A percentile compares a stretch with the other conserved stretches of the same genome.
phyloP scores from a whole-genome alignment of 257 asterid species.

The Solanum infundibuliforme region DNA sequence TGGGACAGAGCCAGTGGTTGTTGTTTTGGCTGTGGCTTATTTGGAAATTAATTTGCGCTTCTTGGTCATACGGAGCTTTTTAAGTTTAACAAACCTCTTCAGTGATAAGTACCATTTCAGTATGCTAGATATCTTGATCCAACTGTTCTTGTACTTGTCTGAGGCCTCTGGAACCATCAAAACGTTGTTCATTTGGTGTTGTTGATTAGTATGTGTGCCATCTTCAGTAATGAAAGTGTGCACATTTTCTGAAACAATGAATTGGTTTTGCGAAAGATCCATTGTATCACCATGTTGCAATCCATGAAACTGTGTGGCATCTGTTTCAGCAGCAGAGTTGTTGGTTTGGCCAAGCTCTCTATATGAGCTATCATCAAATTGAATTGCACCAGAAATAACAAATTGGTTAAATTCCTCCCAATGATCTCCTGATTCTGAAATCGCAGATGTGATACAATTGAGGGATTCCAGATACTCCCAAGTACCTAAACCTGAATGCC shows the following conservation, averaged over 20 bases:
- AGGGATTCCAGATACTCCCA: too few relatives aligned
- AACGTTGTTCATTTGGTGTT: neutral
- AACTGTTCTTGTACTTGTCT: neutral
- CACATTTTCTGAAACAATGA: neutral
- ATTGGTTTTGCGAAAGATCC: neutral
- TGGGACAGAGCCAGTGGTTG: neutral
- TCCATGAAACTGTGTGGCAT: neutral
- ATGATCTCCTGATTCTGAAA: neutral
- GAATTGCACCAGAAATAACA: neutral
- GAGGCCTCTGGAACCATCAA: neutral
- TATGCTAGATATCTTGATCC: neutral
- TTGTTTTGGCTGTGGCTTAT: neutral
- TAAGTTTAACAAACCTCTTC: neutral
- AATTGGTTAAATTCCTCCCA: accelerated
- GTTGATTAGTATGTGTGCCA: neutral
- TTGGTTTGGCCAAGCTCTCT: neutral
- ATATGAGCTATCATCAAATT: neutral
- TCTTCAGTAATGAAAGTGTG: neutral
- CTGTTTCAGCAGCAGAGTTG: neutral
- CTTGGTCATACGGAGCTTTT: neutral
- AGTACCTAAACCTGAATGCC: too few relatives aligned
- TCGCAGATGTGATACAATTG: neutral
- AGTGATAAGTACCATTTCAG: neutral
- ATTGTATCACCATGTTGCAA: neutral
- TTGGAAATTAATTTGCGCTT: neutral